Percentiles rank a stretch among this genome's conserved stretches.
Evolutionary conservation across 768 basidiomycete species (phyloP).

Genomic region (Mycena amicta): DNA sequence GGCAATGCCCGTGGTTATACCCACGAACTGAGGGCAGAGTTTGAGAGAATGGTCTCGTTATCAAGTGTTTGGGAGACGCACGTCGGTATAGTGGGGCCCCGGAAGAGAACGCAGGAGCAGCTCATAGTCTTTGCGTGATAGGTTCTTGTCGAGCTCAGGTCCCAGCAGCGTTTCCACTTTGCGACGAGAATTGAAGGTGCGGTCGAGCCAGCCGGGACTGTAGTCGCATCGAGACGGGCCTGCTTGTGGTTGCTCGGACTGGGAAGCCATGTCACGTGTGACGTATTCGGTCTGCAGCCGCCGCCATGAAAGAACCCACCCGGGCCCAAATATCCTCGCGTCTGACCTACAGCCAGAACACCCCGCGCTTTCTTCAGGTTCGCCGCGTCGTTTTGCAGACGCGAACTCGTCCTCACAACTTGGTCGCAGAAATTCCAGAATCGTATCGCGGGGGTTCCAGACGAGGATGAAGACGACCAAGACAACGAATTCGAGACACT

Average conservation of each 20-base stretch:
- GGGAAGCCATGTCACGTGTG: neutral
- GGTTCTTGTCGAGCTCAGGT: slow-evolving; percentile 15
- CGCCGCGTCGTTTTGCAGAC: neutral
- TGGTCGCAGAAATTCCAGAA: slow-evolving; percentile 57
- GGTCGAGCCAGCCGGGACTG: slow-evolving; percentile 12
- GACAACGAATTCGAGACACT: slow-evolving; percentile 56
- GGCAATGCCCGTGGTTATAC: neutral
- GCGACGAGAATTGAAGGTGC: slow-evolving; percentile 5
- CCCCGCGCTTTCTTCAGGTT: slow-evolving; percentile 39
- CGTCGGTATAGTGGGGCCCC: neutral
- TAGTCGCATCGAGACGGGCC: neutral
- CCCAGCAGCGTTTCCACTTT: slow-evolving; percentile 6
- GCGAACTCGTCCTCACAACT: slow-evolving; percentile 27
- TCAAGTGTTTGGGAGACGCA: neutral
- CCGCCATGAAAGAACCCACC: slow-evolving; percentile 66
- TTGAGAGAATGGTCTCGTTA: neutral
- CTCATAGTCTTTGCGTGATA: slow-evolving; percentile 16
- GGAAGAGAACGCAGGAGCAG: neutral
- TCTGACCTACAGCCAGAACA: slow-evolving; percentile 61
- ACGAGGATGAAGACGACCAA: slow-evolving; percentile 50
- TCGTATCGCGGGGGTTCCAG: slow-evolving; percentile 53
- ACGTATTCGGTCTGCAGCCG: slow-evolving; percentile 16
- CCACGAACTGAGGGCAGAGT: neutral
- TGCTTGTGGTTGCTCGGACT: neutral
- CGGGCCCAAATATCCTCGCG: slow-evolving; percentile 72